Percentiles rank a stretch among this genome's conserved stretches.
Evolutionary conservation across 2,329 filamentous ascomycete genomes (phyloP).

Genomic region (Fusarium staphyleae): DNA sequence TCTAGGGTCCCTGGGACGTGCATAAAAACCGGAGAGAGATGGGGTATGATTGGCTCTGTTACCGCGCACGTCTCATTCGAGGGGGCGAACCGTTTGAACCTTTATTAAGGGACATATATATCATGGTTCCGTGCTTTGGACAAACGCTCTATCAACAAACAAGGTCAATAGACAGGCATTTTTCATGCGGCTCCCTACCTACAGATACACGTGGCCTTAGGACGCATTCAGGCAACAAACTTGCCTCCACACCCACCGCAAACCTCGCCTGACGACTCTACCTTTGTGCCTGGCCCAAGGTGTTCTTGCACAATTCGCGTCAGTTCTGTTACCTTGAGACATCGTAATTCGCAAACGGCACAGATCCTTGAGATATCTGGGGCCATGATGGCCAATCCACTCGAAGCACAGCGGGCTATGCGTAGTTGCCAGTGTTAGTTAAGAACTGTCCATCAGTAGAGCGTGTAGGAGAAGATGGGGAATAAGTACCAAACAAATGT

Average conservation of each 20-base stretch:
- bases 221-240: slow-evolving; percentile 47
- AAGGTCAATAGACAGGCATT: too few relatives aligned
- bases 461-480: not conserved
- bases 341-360: slow-evolving; percentile 61
- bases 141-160: too few relatives aligned
- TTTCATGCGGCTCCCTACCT: too few relatives aligned
- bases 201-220: too few relatives aligned
- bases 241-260: slow-evolving; percentile 54
- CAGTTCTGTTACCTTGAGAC: slow-evolving; percentile 55
- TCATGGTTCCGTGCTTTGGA: too few relatives aligned
- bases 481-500: slow-evolving; percentile 50
- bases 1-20: not conserved
- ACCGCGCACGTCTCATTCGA: slow-evolving; percentile 15
- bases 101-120: too few relatives aligned
- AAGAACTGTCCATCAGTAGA: not conserved
- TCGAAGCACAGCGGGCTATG: slow-evolving; percentile 60
- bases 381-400: slow-evolving; percentile 60
- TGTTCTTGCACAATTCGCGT: slow-evolving; percentile 43
- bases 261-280: slow-evolving; percentile 45
- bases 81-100: not conserved
- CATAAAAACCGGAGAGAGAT: not conserved
- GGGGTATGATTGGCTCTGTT: slow-evolving; percentile 8
- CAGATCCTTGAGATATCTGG: slow-evolving; percentile 63
- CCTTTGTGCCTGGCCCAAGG: slow-evolving; percentile 39
- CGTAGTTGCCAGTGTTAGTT: slow-evolving; percentile 3